Percentiles rank a stretch among this genome's conserved stretches.
Conservation (phyloP, 2,329 filamentous ascomycete species). For the Tolypocladium guangdongense region DNA sequence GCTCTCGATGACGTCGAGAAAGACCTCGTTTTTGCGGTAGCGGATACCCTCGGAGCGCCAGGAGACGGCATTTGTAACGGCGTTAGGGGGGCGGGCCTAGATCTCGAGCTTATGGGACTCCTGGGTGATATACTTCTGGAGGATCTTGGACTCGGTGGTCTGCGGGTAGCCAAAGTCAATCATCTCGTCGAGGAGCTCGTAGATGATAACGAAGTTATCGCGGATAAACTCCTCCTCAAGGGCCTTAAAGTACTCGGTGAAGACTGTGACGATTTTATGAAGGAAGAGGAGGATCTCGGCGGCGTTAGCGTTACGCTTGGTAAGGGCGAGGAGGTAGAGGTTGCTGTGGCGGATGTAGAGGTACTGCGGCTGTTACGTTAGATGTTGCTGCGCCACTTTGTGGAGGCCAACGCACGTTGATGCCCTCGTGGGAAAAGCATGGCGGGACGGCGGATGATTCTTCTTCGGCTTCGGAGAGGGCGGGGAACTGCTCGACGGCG, state of each 20-base stretch:
- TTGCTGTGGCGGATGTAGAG: constrained; percentile 99
- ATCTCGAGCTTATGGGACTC: constrained; percentile 98
- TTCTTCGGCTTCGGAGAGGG: constrained; percentile 97
- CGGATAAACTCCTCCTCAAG: constrained; percentile 97
- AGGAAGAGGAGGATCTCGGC: constrained; percentile 97
- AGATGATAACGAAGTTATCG: constrained; percentile 99
- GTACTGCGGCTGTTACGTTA: too few relatives aligned
- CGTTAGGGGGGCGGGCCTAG: constrained; percentile 90
- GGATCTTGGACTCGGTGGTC: constrained; percentile 95
- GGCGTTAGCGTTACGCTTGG: constrained; percentile 97
- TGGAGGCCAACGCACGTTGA: constrained; percentile 79
- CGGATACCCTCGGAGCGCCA: constrained; percentile 97
- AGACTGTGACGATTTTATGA: constrained; percentile 96
- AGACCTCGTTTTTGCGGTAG: constrained; percentile 99
- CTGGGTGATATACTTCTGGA: constrained; percentile 98
- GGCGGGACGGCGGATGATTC: constrained; percentile 94
- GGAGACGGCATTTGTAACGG: constrained; percentile 94
- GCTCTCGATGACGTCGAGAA: constrained; percentile 93
- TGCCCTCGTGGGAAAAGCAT: constrained; percentile 96
- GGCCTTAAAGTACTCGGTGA: constrained; percentile 99
- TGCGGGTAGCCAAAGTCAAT: constrained; percentile 99
- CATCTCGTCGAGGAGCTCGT: constrained; percentile 98
- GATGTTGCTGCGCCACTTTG: too few relatives aligned
- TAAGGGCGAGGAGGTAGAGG: constrained; percentile 92
- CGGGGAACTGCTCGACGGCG: constrained; percentile 93